phyloP scores from a whole-genome alignment of 352 stramenopile genomes.

The Saprolegnia diclina region DNA sequence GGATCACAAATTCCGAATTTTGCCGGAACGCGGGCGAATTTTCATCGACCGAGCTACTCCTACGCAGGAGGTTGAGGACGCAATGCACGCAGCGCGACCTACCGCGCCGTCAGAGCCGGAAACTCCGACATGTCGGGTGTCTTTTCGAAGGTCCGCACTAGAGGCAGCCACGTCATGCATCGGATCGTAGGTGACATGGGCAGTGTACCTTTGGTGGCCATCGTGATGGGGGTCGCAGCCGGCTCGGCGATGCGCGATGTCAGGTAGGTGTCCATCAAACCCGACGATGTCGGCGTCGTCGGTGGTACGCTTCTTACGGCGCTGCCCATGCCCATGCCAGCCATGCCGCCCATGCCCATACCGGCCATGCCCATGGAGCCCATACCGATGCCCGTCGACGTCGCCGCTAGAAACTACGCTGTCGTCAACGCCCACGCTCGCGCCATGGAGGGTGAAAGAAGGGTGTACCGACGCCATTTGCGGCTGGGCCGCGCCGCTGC shows the following conservation, averaged over 20 bases:
- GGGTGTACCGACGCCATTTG: not conserved
- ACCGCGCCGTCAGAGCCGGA: slow-evolving; percentile 61
- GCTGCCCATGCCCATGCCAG: slow-evolving; percentile 19
- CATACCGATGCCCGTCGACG: slow-evolving; percentile 14
- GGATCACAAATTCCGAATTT: slow-evolving; percentile 75
- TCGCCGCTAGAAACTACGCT: slow-evolving; percentile 18
- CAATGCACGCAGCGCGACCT: not conserved
- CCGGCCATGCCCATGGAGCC: slow-evolving; percentile 18
- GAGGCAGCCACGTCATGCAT: not conserved
- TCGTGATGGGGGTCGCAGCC: not conserved
- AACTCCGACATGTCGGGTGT: slow-evolving; percentile 81
- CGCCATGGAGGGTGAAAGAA: too few relatives aligned
- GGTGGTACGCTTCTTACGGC: not conserved
- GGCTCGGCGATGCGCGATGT: not conserved
- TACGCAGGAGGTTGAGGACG: too few relatives aligned
- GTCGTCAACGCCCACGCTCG: too few relatives aligned
- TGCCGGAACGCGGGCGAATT: not conserved
- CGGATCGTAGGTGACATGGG: not conserved
- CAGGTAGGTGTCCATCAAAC: not conserved
- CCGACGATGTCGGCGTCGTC: not conserved
- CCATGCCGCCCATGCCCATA: slow-evolving; percentile 18
- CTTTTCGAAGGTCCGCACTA: slow-evolving; percentile 12
- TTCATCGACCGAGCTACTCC: slow-evolving; percentile 1
- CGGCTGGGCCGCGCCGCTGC: not conserved
- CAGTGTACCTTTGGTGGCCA: not conserved